Base-by-base conservation (phyloP, 1,139 yeast species). In the Hyphopichia wangnamkhiaoensis region DNA sequence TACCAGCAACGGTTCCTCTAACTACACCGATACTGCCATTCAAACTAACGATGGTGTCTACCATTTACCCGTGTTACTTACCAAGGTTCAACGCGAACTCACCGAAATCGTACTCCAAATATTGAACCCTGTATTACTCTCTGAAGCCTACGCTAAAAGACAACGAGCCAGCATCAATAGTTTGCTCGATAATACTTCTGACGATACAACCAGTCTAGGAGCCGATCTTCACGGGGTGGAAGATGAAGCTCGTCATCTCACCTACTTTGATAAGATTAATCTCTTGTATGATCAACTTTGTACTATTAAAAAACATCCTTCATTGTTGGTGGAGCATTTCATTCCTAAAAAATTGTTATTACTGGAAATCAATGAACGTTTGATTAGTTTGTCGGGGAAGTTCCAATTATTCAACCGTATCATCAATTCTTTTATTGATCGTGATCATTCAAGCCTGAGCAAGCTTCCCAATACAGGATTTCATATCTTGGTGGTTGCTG, bases 281-380 rank as follows among this genome's bases (percentile, higher is more conserved):
- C 53, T 81, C 31, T 63, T 84, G 20, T 69, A 71, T 37, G 73
- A 76, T 9, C 82, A 79, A 49, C 55, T 82, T 8, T 55, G 67
- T 24, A 69, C 74, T 15, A 64, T 82, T 0, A 67, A 74, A 2
- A 79, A 76, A 49, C 90, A 85, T 55, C 89, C 91, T 1, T 79
- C 84, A 29, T 61, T 84, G 33, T 55, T 84, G 30, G 90, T 84
- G 25, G 87, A 84, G 50, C 93, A 85, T 56, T 84, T 80, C 50
- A 80, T 84, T 54, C 89, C 93, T 10, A 78, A 81, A 45, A 81
- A 82, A 42, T 63, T 84, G 42, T 56, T 85, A 15, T 61, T 83
- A 30, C 76, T 79, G 79, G 87, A 83, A 46, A 71, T 84, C 1
- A 82, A 77, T 42, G 81, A 79, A 41, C 60, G 76, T 33, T 61